Conservation (phyloP, 169 alveolate species). For the Condylostoma magnum region DNA sequence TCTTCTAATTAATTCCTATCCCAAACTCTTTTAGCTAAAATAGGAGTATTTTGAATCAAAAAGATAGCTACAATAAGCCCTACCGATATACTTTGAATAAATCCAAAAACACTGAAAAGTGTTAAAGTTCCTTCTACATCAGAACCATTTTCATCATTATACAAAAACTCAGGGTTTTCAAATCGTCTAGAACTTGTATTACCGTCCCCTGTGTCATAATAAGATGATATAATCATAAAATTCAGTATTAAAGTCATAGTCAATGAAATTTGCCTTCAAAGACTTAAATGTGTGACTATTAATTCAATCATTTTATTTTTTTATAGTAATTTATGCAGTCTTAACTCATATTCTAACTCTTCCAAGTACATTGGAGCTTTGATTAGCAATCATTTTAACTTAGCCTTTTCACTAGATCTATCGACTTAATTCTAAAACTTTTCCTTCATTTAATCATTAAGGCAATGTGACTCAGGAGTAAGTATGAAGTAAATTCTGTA, state of each 20-base stretch:
- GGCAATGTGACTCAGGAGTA: not conserved
- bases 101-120: slow-evolving; percentile 3
- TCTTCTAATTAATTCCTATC: not conserved
- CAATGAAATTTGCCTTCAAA: slow-evolving; percentile 4
- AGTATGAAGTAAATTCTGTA: not conserved
- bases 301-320: not conserved
- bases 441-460: slow-evolving; percentile 4
- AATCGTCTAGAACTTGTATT: not conserved
- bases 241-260: not conserved
- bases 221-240: slow-evolving; percentile 1
- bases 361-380: not conserved
- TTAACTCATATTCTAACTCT: slow-evolving; percentile 7
- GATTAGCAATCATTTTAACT: not conserved
- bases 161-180: not conserved
- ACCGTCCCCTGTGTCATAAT: not conserved
- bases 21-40: slow-evolving; percentile 10
- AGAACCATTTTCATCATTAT: not conserved
- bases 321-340: not conserved
- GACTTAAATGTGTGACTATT: not conserved
- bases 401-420: slow-evolving; percentile 15
- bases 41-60: slow-evolving; percentile 11
- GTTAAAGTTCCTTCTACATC: not conserved
- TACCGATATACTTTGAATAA: not conserved
- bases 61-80: slow-evolving; percentile 1
- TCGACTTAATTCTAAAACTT: slow-evolving; percentile 7